Evolutionary conservation across 2,329 filamentous ascomycete genomes (phyloP), one percentile per base, ranked within the genome.

Genomic region (Chrysoporthe deuterocubensis): DNA sequence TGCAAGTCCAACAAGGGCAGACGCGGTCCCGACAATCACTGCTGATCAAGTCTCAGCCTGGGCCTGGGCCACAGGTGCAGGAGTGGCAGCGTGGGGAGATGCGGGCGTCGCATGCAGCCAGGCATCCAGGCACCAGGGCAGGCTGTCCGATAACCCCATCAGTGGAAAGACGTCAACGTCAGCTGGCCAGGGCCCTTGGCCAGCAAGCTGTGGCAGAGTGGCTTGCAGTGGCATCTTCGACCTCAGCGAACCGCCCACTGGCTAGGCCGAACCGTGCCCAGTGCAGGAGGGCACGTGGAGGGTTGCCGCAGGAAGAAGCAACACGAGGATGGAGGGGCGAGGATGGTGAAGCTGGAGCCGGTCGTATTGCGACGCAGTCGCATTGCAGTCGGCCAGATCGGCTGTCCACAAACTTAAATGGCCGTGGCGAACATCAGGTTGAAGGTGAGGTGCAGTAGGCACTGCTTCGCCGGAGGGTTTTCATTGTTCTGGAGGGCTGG

Each of bases 311-410:
- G 37, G 52, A 26, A 37, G 46, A 42, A 43, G 44, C 21, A 6
- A 43, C 16, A 46, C 56, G 57, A 54, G 37, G 40, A 21, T 26
- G 9, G 37, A 40, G 37, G 37, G 37, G 37, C 37, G 37, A 40
- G 37, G 37, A 40, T 40, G 37, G 37, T 40, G 42, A 42, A 6
- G 57, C 16, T 37, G 37, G 16, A 13, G 44, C n/a, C 21, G 18
- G 62, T 61, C 13, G 66, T 65, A 62, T 67, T 60, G 58, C 67
- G 63, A 58, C 64, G 60, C 64, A 69, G 52, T 26, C 54, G 42
- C 64, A 62, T 46, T 57, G 60, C 60, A 64, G 56, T 43, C 50
- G 32, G 40, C 32, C 65, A 69, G 43, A 63, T 61, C 52, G 54
- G 57, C 67, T 40, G 64, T 40, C 26, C 60, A 9, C 9, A 7